A percentile compares a stretch with the other conserved stretches of the same genome.
Conservation (phyloP, 2,329 filamentous ascomycete genomes). For the Fusarium devonianum region DNA sequence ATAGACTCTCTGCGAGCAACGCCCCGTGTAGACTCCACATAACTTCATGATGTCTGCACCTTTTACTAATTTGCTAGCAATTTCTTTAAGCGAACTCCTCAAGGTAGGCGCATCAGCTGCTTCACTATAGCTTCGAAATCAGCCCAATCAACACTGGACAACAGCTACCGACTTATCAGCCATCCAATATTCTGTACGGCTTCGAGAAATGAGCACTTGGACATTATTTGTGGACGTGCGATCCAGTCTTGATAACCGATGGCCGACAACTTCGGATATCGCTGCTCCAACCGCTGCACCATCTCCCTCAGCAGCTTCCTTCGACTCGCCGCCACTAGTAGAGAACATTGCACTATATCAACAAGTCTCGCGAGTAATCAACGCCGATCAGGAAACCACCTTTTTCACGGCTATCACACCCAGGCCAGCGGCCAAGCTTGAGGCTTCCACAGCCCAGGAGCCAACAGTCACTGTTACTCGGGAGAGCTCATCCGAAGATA, state of each 20-base stretch:
- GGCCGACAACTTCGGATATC: background rate
- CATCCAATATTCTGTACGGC: too few species aligned
- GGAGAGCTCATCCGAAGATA: constrained; percentile 4
- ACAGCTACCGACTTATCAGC: too few species aligned
- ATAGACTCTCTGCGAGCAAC: background rate
- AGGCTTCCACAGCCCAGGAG: background rate
- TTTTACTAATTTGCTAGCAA: background rate
- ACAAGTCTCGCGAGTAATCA: constrained; percentile 35
- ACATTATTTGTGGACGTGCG: background rate
- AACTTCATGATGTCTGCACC: constrained; percentile 2
- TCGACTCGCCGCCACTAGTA: constrained; percentile 7
- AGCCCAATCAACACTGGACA: too few species aligned
- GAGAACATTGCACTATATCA: constrained; percentile 23
- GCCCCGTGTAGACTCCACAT: constrained; percentile 3
- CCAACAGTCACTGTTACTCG: constrained; percentile 20
- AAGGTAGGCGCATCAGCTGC: too few species aligned
- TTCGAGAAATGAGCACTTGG: too few species aligned
- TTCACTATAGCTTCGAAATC: too few species aligned
- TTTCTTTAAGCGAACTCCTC: too few species aligned
- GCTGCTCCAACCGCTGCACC: background rate
- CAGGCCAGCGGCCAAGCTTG: constrained; percentile 7
- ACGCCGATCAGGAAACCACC: constrained; percentile 33
- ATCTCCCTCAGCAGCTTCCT: background rate
- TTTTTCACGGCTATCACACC: constrained; percentile 37
- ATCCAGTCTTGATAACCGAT: background rate